Evolutionary conservation across 306 rosid species (phyloP).

Genomic region (Vachellia collinsii): DNA sequence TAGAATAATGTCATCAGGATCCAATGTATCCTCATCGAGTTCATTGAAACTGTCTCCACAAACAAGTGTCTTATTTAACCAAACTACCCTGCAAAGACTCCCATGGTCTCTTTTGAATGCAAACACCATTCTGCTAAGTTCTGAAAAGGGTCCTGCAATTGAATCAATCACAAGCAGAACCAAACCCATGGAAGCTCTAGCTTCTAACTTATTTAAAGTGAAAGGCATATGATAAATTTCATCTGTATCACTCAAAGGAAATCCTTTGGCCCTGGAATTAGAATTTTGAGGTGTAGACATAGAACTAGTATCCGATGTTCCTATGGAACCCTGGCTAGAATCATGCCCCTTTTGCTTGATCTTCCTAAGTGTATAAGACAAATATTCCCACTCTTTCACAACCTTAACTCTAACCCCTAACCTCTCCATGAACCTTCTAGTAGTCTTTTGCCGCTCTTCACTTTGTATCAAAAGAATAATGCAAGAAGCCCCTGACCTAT

Average conservation of each 20-base stretch:
- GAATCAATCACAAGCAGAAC: too few relatives aligned
- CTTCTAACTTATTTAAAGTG: conserved; percentile 32
- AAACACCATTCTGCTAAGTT: conserved; percentile 29
- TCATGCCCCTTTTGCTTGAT: conserved; percentile 25
- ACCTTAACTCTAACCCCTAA: conserved; percentile 41
- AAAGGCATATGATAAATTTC: conserved; percentile 32
- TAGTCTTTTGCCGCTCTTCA: conserved; percentile 31
- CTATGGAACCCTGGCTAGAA: conserved; percentile 32
- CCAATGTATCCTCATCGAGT: conserved; percentile 29
- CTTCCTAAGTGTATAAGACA: conserved; percentile 38
- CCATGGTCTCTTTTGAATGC: conserved; percentile 37
- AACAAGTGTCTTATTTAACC: conserved; percentile 58
- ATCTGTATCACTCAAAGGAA: conserved; percentile 35
- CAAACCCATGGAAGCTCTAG: conserved; percentile 35
- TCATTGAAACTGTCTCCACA: conserved; percentile 15
- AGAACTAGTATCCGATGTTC: conserved; percentile 34
- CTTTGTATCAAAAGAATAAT: conserved; percentile 36
- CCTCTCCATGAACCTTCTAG: conserved; percentile 42
- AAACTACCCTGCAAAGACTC: conserved; percentile 58
- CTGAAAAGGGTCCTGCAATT: conserved; percentile 41
- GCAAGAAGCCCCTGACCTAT: conserved; percentile 51
- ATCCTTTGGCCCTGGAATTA: conserved; percentile 14
- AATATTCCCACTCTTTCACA: conserved; percentile 33
- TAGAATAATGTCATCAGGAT: conserved; percentile 51
- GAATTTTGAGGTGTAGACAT: conserved; percentile 23